phyloP scores from a whole-genome alignment of 23 red algal genomes.

The Gracilaria vermiculophylla region DNA sequence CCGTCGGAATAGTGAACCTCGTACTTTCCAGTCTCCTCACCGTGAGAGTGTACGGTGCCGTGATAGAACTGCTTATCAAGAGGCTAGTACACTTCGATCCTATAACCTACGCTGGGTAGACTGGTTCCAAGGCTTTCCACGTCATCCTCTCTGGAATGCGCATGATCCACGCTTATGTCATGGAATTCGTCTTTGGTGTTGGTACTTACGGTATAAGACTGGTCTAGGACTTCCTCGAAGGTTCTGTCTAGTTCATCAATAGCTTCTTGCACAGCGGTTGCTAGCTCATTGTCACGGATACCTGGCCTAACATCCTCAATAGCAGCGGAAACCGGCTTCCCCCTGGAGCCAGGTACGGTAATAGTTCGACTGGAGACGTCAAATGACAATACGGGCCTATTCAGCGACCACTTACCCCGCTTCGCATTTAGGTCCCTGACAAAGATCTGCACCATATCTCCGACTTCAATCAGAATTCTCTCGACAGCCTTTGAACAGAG shows the following conservation, averaged over 20 bases:
- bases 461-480: not conserved
- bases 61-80: no score
- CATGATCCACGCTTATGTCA: not conserved
- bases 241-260: constrained; percentile 9
- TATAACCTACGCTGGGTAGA: not conserved
- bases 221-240: not conserved
- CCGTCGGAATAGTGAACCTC: not conserved
- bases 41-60: not conserved
- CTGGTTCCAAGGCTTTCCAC: no score
- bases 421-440: not conserved
- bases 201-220: not conserved
- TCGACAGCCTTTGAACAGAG: not conserved
- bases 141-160: no score
- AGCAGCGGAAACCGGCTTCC: not conserved
- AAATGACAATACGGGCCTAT: not conserved
- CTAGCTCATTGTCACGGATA: not conserved
- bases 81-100: not conserved
- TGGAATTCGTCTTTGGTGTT: no score
- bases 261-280: constrained; percentile 22
- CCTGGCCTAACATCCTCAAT: constrained; percentile 22
- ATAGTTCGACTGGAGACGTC: not conserved
- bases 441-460: constrained; percentile 23
- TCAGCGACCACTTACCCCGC: not conserved
- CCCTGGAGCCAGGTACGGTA: not conserved
- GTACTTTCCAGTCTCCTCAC: not conserved